Conservation (phyloP, 2,329 filamentous ascomycete genomes). For the Xylariaceae sp. region DNA sequence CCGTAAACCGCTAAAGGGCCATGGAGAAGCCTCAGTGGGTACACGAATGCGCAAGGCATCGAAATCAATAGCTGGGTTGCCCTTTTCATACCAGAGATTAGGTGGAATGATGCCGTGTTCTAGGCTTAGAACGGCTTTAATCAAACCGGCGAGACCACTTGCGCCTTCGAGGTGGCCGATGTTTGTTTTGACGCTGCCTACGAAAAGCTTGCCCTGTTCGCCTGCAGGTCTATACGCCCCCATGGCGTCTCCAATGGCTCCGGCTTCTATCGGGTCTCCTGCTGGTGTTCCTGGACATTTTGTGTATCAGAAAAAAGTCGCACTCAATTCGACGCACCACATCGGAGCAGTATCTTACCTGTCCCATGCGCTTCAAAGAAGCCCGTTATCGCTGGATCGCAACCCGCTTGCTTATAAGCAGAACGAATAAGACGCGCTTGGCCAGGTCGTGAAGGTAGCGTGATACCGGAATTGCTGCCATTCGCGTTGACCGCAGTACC, state of each 20-base stretch:
- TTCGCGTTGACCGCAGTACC: slow-evolving; percentile 21
- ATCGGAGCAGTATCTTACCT: not conserved
- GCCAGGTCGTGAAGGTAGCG: slow-evolving; percentile 19
- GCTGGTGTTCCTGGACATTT: slow-evolving; percentile 4
- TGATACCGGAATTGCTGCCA: slow-evolving; percentile 20
- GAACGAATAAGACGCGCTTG: slow-evolving; percentile 30
- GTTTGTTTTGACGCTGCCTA: slow-evolving; percentile 9
- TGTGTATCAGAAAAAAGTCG: no score
- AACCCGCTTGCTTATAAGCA: slow-evolving; percentile 22
- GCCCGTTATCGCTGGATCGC: slow-evolving; percentile 11
- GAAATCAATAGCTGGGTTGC: no score
- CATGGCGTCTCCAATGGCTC: slow-evolving; percentile 11
- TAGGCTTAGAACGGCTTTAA: slow-evolving; percentile 19
- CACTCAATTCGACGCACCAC: not conserved
- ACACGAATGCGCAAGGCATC: no score
- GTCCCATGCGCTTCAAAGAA: slow-evolving; percentile 29
- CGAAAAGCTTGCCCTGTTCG: slow-evolving; percentile 5
- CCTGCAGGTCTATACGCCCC: not conserved
- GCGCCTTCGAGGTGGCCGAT: slow-evolving; percentile 12
- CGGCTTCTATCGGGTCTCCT: slow-evolving; percentile 15
- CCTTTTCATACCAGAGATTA: not conserved
- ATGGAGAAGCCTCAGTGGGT: no score
- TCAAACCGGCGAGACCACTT: slow-evolving; percentile 19
- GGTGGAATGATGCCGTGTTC: slow-evolving; percentile 14
- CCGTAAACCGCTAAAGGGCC: no score